Conservation (phyloP, 352 stramenopile genomes). For the Phytophthora agathidicida region DNA sequence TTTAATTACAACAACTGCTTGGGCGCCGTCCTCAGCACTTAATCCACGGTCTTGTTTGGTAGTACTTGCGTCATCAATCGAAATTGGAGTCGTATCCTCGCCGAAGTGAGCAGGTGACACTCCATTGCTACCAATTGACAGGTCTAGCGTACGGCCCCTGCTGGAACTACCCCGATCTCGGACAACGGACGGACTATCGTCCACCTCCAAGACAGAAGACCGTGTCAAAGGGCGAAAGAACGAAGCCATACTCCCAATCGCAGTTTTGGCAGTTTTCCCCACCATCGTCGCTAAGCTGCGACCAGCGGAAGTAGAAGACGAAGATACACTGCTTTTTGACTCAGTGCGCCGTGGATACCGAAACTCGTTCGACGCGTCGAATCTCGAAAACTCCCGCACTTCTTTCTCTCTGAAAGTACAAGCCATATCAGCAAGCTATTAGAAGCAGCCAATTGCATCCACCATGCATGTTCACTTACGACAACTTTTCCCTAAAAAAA, state of each 20-base stretch:
- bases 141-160: conserved; percentile 16
- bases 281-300: conserved; percentile 5
- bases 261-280: conserved; percentile 16
- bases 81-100: conserved; percentile 27
- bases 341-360: conserved; percentile 3
- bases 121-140: conserved; percentile 18
- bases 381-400: conserved; percentile 15
- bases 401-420: conserved; percentile 32
- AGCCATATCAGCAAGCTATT: not conserved
- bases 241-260: conserved; percentile 18
- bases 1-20: conserved; percentile 12
- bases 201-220: conserved; percentile 24
- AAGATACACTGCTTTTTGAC: conserved; percentile 10
- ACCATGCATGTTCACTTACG: conserved; percentile 34
- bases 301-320: not conserved
- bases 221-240: conserved; percentile 29
- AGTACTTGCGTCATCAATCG: conserved; percentile 9
- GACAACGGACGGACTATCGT: conserved; percentile 8
- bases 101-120: conserved; percentile 2
- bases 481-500: conserved; percentile 42
- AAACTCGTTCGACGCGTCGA: conserved; percentile 6
- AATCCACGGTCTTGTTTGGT: not conserved
- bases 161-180: not conserved
- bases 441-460: not conserved
- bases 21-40: not conserved